These are phyloP conservation scores for Lactifluus piperatus DNA, from an alignment of 768 basidiomycete species.

Conservation along the genomic window DNA sequence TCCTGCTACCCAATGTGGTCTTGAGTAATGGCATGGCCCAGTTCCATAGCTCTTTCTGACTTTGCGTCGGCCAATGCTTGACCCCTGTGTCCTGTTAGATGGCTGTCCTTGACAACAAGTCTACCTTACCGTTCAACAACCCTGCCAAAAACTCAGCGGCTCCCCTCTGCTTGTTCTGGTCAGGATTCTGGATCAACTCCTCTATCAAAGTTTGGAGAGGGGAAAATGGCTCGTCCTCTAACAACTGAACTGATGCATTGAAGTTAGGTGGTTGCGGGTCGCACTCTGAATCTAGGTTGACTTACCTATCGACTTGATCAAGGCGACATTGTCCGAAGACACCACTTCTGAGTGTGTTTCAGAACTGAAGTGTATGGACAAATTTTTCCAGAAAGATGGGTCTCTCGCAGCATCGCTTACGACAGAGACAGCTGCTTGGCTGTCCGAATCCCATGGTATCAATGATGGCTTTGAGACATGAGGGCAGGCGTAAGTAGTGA, in stretches of 20 bases:
- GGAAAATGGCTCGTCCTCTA: slow-evolving; percentile 65
- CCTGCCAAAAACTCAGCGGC: slow-evolving; percentile 80
- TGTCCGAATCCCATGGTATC: slow-evolving; percentile 49
- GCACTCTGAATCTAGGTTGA: not conserved
- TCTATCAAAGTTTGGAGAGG: slow-evolving; percentile 54
- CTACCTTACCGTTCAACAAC: slow-evolving; percentile 44
- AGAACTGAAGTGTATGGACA: slow-evolving; percentile 63
- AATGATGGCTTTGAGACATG: slow-evolving; percentile 42
- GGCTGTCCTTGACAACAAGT: not conserved
- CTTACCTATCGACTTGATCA: slow-evolving; percentile 69
- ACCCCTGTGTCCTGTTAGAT: slow-evolving; percentile 40
- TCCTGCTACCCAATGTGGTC: slow-evolving; percentile 55
- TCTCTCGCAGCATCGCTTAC: slow-evolving; percentile 41
- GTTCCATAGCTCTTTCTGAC: slow-evolving; percentile 62
- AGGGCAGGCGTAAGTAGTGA: slow-evolving; percentile 41
- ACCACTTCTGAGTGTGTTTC: slow-evolving; percentile 64
- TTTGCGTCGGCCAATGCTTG: slow-evolving; percentile 78
- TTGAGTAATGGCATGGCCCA: slow-evolving; percentile 70
- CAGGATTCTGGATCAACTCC: slow-evolving; percentile 53
- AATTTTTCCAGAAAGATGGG: slow-evolving; percentile 55
- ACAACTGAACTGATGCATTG: slow-evolving; percentile 53
- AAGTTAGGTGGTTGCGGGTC: slow-evolving; percentile 1
- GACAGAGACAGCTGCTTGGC: slow-evolving; percentile 40
- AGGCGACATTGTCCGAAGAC: slow-evolving; percentile 60
- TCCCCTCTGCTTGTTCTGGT: slow-evolving; percentile 82